phyloP scores from a whole-genome alignment of 768 basidiomycete genomes.

The Suillus lakei region DNA sequence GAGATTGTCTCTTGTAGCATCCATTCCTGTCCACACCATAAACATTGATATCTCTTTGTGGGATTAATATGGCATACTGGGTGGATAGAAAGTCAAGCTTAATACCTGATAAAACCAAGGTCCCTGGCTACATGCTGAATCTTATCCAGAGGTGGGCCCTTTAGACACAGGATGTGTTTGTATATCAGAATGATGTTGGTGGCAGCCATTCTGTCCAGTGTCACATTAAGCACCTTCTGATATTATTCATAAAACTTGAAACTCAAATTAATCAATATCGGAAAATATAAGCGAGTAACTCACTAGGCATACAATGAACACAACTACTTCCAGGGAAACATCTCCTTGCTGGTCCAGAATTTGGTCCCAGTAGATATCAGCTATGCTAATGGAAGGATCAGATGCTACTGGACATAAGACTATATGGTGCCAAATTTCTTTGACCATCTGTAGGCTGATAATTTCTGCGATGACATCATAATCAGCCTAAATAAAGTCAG shows the following conservation, averaged over 20 bases:
- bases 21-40: too few species aligned
- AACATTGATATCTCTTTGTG: too few species aligned
- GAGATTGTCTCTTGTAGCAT: too few species aligned
- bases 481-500: neutral
- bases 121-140: neutral
- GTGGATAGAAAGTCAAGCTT: neutral
- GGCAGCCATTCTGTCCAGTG: neutral
- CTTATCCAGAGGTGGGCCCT: neutral
- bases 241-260: neutral
- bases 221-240: neutral
- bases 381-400: neutral
- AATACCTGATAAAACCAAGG: neutral
- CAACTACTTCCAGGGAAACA: neutral
- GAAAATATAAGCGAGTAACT: neutral
- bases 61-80: too few species aligned
- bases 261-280: neutral
- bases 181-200: neutral
- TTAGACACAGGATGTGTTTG: neutral
- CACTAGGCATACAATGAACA: neutral
- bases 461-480: neutral
- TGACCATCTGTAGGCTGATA: neutral
- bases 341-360: neutral
- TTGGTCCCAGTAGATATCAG: neutral
- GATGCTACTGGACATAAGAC: neutral
- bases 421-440: neutral